Conservation (phyloP, 164 flowering plant species). For the Buxus sempervirens region DNA sequence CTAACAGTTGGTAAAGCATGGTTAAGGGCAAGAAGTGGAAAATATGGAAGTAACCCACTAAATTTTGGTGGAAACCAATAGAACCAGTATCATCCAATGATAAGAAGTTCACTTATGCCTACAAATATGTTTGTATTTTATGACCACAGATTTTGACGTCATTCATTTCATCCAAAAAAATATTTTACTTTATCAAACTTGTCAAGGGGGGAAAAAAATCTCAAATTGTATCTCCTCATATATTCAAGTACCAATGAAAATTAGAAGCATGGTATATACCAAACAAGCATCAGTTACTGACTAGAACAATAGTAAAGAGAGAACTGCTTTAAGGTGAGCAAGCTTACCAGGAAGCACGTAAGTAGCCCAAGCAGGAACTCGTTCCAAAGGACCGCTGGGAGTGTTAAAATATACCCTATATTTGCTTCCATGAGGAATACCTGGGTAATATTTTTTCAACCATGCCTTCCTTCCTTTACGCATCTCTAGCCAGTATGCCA, state of each 20-base stretch:
- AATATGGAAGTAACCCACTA: background rate
- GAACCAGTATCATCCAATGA: background rate
- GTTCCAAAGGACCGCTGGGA: slow-evolving; percentile 82
- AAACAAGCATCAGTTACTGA: background rate
- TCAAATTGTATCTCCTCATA: too few relatives aligned
- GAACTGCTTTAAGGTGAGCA: background rate
- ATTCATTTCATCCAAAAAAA: too few relatives aligned
- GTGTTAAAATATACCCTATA: slow-evolving; percentile 95
- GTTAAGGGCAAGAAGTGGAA: background rate
- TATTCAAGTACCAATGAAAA: background rate
- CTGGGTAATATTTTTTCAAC: slow-evolving; percentile 80
- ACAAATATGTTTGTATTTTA: too few relatives aligned
- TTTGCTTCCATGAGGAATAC: slow-evolving; percentile 87
- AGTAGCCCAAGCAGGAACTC: slow-evolving; percentile 98
- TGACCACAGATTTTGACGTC: too few relatives aligned
- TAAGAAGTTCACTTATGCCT: background rate
- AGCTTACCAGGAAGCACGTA: slow-evolving; percentile 85
- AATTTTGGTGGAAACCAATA: background rate
- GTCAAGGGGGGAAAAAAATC: too few relatives aligned
- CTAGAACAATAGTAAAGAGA: background rate
- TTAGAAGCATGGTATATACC: background rate
- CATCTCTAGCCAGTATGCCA: slow-evolving; percentile 85
- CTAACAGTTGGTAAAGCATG: background rate
- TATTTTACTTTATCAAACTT: too few relatives aligned
- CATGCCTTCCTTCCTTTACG: slow-evolving; percentile 97